These are phyloP conservation scores for Areca catechu DNA, from an alignment of 176 grass and related monocot species.

Conservation along the genomic window DNA sequence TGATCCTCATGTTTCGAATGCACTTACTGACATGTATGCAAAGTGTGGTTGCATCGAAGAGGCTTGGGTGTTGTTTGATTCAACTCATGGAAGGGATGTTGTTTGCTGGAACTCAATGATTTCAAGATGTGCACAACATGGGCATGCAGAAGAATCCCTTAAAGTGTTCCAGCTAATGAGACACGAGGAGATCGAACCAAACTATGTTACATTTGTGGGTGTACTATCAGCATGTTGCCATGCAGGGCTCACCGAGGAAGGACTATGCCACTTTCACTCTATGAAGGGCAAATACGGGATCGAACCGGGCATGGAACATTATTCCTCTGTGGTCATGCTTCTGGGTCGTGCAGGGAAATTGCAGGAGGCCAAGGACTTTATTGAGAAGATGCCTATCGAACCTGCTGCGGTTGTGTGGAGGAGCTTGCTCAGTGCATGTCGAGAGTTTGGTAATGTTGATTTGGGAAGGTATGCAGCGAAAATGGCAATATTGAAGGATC, in stretches of 20 bases:
- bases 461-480: conserved; percentile 57
- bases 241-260: conserved; percentile 54
- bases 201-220: conserved; percentile 71
- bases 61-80: conserved; percentile 57
- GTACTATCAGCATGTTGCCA: conserved; percentile 71
- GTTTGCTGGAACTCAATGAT: conserved; percentile 92
- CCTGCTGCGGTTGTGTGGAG: conserved; percentile 49
- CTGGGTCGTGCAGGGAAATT: conserved; percentile 63
- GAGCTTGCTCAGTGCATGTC: conserved; percentile 70
- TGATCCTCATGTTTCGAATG: conserved; percentile 63
- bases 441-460: conserved; percentile 50
- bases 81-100: conserved; percentile 37
- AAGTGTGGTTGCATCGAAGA: conserved; percentile 74
- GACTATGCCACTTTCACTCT: conserved; percentile 44
- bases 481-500: conserved; percentile 48
- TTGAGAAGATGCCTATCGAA: conserved; percentile 62
- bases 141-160: conserved; percentile 52
- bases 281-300: conserved; percentile 50
- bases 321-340: conserved; percentile 65
- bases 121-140: conserved; percentile 58
- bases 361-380: conserved; percentile 46
- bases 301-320: conserved; percentile 62
- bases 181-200: conserved; percentile 45
- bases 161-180: conserved; percentile 48
- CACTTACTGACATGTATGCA: conserved; percentile 78